These are phyloP conservation scores for Trypanosoma rangeli DNA, from an alignment of 208 protist genomes.

Conservation along the genomic window DNA sequence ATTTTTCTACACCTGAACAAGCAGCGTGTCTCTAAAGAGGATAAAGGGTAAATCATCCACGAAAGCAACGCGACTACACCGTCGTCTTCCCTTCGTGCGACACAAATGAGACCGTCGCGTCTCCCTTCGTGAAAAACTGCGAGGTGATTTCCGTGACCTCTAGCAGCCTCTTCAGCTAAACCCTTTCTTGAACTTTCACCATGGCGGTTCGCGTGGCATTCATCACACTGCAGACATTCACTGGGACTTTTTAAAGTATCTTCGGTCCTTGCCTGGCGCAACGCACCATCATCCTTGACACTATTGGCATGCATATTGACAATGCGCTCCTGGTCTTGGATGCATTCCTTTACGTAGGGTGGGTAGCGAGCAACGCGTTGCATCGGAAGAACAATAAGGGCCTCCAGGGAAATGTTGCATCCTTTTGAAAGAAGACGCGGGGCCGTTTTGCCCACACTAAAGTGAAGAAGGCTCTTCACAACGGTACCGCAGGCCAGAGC, in stretches of 20 bases:
- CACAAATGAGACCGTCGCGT: slow-evolving; percentile 1
- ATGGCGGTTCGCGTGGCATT: slow-evolving; percentile 1
- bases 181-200: background rate
- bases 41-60: slow-evolving; percentile 14
- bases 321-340: background rate
- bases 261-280: background rate
- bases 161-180: slow-evolving; percentile 1
- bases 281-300: background rate
- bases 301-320: background rate
- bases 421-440: background rate
- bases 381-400: slow-evolving; percentile 24
- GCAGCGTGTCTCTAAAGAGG: slow-evolving; percentile 9
- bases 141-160: background rate
- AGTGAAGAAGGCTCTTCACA: slow-evolving; percentile 7
- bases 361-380: slow-evolving; percentile 23
- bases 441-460: background rate
- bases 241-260: background rate
- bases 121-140: slow-evolving; percentile 8
- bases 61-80: background rate
- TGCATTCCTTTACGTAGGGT: slow-evolving; percentile 10
- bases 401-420: slow-evolving; percentile 17
- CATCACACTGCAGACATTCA: background rate
- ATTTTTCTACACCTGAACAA: background rate
- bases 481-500: slow-evolving; percentile 3
- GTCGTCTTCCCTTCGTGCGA: background rate